These are phyloP conservation scores for Flaveria robusta DNA, from an alignment of 129 eudicot species.

Conservation along the genomic window DNA sequence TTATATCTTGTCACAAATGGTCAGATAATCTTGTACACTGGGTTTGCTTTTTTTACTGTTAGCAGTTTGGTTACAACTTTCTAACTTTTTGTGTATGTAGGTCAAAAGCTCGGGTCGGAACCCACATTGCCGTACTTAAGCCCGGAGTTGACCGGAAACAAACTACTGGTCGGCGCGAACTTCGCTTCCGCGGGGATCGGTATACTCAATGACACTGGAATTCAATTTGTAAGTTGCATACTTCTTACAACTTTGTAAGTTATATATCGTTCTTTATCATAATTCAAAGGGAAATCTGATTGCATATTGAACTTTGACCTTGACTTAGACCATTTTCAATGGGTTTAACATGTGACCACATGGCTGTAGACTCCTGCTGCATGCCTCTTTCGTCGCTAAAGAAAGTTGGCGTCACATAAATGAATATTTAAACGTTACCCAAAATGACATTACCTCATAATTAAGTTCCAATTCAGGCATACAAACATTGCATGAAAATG, in stretches of 20 bases:
- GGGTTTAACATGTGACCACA: conserved; percentile 25
- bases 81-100: conserved; percentile 24
- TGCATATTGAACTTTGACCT: conserved; percentile 9
- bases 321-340: conserved; percentile 14
- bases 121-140: conserved; percentile 62
- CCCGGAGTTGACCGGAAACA: conserved; percentile 59
- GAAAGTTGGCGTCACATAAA: conserved; percentile 20
- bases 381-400: conserved; percentile 30
- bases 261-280: no score
- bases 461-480: conserved; percentile 20
- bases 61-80: background rate
- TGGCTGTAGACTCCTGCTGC: conserved; percentile 2
- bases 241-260: no score
- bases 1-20: background rate
- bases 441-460: conserved; percentile 12
- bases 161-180: conserved; percentile 65
- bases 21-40: no score
- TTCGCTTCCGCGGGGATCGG: conserved; percentile 86
- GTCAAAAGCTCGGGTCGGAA: conserved; percentile 57
- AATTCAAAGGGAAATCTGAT: no score
- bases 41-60: background rate
- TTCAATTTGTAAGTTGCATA: conserved; percentile 67
- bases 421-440: conserved; percentile 15
- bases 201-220: conserved; percentile 68
- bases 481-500: background rate